Evolutionary conservation across 345 rosid species (phyloP).

Genomic region (Streptanthus diversifolius): DNA sequence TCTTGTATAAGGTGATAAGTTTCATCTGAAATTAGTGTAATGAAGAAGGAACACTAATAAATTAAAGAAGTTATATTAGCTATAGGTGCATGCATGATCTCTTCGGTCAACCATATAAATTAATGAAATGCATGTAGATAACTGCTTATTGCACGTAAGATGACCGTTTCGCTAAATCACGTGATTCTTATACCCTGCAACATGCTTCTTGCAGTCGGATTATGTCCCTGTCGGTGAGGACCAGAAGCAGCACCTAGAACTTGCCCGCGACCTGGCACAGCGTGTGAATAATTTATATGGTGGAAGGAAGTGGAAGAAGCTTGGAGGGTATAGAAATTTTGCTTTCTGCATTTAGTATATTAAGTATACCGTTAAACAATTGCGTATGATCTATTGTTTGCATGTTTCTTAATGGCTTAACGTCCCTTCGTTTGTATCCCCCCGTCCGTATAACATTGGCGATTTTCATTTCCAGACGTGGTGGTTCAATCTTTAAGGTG

Average conservation of each 20-base stretch:
- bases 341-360: neutral
- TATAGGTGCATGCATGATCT: neutral
- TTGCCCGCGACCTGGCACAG: constrained; percentile 83
- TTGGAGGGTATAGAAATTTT: constrained; percentile 66
- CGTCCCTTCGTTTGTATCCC: neutral
- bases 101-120: neutral
- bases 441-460: constrained; percentile 6
- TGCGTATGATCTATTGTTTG: neutral
- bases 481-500: constrained; percentile 85
- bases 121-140: constrained; percentile 5
- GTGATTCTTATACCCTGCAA: constrained; percentile 44
- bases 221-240: constrained; percentile 96
- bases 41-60: neutral
- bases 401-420: neutral
- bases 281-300: constrained; percentile 80
- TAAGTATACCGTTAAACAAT: neutral
- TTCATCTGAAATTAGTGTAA: neutral
- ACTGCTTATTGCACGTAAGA: constrained; percentile 7
- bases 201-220: constrained; percentile 72
- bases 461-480: constrained; percentile 49
- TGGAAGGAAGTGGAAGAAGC: constrained; percentile 94
- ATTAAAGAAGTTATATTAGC: neutral
- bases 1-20: constrained; percentile 68
- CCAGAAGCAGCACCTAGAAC: constrained; percentile 94
- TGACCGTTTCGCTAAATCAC: constrained; percentile 29